phyloP scores from a whole-genome alignment of 1,284 basidiomycete genomes.

The Wallemia mellicola region DNA sequence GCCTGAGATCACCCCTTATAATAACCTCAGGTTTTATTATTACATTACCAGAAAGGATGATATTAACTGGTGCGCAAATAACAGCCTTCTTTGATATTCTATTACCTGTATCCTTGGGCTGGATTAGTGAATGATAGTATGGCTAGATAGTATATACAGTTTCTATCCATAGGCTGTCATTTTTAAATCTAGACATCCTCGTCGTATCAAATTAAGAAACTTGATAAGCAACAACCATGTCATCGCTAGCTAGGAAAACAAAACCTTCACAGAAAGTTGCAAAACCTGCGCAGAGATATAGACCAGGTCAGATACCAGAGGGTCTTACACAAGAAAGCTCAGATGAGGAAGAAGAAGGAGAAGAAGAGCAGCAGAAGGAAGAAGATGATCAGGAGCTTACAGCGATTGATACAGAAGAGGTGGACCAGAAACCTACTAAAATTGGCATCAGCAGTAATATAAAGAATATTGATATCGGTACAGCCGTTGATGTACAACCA shows the following conservation, averaged over 20 bases:
- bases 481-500: neutral
- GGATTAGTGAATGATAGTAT: neutral
- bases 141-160: neutral
- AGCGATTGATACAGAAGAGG: neutral
- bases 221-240: neutral
- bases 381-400: neutral
- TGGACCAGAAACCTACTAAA: neutral
- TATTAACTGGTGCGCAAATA: slow-evolving; percentile 86
- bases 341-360: slow-evolving; percentile 1
- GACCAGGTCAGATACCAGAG: slow-evolving; percentile 12
- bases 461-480: neutral
- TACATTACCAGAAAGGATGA: slow-evolving; percentile 86
- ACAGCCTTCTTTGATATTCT: slow-evolving; percentile 74
- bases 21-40: slow-evolving; percentile 70
- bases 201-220: neutral
- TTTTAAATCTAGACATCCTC: neutral
- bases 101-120: slow-evolving; percentile 36
- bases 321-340: slow-evolving; percentile 4
- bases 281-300: slow-evolving; percentile 11
- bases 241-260: neutral
- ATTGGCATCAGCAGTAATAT: neutral
- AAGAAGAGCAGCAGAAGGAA: neutral
- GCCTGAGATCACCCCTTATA: slow-evolving; percentile 58
- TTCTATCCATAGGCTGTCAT: neutral
- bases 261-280: slow-evolving; percentile 4